phyloP scores from a whole-genome alignment of 176 grass and related monocot species.

The Carex scoparia region DNA sequence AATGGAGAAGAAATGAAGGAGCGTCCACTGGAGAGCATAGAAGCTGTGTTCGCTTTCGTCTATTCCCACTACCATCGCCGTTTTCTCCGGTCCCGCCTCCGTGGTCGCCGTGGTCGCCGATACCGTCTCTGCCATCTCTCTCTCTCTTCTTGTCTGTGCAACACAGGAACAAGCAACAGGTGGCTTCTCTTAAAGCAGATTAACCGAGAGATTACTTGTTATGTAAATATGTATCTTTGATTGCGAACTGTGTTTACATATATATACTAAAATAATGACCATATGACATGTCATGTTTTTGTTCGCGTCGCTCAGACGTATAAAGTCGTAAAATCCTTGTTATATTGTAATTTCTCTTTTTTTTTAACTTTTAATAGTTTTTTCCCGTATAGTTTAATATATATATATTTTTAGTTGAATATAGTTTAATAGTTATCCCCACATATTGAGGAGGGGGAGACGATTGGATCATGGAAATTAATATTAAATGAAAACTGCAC shows the following conservation, averaged over 20 bases:
- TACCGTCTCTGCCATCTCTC: conserved; percentile 30
- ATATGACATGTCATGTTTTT: neutral
- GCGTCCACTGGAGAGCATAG: conserved; percentile 87
- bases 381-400: neutral
- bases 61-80: conserved; percentile 72
- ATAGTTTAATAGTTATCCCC: neutral
- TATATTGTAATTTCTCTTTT: neutral
- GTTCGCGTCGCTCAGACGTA: neutral
- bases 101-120: conserved; percentile 32
- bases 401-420: too few species aligned
- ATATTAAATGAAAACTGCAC: neutral
- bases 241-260: neutral
- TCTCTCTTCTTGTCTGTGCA: neutral
- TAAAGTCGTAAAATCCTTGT: neutral
- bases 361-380: neutral
- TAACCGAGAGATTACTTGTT: neutral
- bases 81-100: conserved; percentile 62
- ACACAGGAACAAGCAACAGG: neutral
- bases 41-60: conserved; percentile 93
- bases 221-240: neutral
- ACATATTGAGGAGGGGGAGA: neutral
- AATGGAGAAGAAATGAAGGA: conserved; percentile 72
- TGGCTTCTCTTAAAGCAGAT: neutral
- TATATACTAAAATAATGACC: neutral
- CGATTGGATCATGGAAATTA: neutral